phyloP scores from a whole-genome alignment of 805 yeast species.

The Saturnispora besseyi region DNA sequence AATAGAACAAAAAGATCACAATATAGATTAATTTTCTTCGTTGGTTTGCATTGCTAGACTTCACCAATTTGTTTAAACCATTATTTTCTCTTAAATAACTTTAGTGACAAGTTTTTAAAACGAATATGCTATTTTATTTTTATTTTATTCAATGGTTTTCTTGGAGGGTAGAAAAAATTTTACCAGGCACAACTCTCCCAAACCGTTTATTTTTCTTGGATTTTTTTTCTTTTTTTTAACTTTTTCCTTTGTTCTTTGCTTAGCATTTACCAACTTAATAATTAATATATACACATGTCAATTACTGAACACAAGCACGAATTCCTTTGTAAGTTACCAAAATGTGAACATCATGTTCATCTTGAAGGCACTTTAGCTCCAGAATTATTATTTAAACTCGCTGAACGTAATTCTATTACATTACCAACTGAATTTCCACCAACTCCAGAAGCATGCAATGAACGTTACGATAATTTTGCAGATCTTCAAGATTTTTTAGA shows the following conservation, averaged over 20 bases:
- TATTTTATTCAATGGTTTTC: neutral
- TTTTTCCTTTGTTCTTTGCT: neutral
- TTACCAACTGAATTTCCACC: slow-evolving; percentile 60
- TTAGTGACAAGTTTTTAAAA: no score
- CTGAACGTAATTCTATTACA: slow-evolving; percentile 50
- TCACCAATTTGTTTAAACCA: neutral
- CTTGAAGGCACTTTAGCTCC: slow-evolving; percentile 79
- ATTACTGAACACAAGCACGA: slow-evolving; percentile 26
- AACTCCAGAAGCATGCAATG: slow-evolving; percentile 46
- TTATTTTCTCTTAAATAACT: neutral
- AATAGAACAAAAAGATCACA: no score
- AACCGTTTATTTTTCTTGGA: neutral
- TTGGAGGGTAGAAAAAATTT: no score
- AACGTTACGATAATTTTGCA: slow-evolving; percentile 50
- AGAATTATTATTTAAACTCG: slow-evolving; percentile 58
- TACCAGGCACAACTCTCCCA: neutral
- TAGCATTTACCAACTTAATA: neutral
- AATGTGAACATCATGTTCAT: slow-evolving; percentile 83
- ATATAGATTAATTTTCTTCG: no score
- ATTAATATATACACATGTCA: neutral
- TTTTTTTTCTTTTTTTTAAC: neutral
- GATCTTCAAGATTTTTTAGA: slow-evolving; percentile 72
- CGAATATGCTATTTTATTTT: neutral
- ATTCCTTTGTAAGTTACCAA: slow-evolving; percentile 65
- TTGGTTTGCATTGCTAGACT: neutral